Conservation (phyloP, 257 asterid species). For the Verbascum thapsus region DNA sequence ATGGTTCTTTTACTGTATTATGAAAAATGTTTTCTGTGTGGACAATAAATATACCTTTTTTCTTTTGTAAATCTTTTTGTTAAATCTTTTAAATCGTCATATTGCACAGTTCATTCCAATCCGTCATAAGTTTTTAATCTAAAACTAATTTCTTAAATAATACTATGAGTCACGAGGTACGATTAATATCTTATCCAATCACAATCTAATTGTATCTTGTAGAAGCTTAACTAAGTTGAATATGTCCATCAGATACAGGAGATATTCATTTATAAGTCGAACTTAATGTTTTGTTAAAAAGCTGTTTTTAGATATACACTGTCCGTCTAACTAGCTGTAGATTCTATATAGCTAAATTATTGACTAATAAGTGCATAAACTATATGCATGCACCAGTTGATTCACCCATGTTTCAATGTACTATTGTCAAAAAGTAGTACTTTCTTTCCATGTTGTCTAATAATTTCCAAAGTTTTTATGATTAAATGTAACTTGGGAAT, state of each 20-base stretch:
- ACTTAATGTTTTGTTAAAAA: neutral
- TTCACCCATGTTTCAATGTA: neutral
- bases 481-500: neutral
- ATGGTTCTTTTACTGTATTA: neutral
- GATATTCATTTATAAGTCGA: neutral
- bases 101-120: conserved; percentile 25
- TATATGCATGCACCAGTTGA: neutral
- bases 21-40: neutral
- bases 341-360: neutral
- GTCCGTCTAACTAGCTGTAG: neutral
- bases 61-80: neutral
- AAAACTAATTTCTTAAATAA: neutral
- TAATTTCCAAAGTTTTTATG: neutral
- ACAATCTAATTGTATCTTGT: neutral
- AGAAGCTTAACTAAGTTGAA: neutral
- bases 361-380: neutral
- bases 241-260: neutral
- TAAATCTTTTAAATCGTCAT: conserved; percentile 9
- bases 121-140: neutral
- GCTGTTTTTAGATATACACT: neutral
- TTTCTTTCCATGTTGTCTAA: neutral
- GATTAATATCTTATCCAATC: neutral
- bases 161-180: neutral
- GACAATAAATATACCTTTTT: neutral
- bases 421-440: conserved; percentile 1